Percentiles rank a stretch among this genome's conserved stretches.
Evolutionary conservation across 1,284 basidiomycete species (phyloP).

Genomic region (Apiotrichum domesticum): DNA sequence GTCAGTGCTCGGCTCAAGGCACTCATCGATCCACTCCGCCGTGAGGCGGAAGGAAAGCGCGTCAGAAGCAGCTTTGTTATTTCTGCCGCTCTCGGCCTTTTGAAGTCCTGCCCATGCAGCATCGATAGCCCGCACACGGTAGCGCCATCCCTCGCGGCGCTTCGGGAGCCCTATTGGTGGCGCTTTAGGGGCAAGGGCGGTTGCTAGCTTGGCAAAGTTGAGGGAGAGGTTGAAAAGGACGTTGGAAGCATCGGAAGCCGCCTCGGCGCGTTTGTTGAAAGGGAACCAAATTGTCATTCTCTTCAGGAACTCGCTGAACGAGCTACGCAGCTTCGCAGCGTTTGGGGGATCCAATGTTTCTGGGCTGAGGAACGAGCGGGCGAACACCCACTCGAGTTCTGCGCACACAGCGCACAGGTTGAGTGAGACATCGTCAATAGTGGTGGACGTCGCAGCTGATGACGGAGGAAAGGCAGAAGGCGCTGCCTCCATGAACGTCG

Average conservation of each 20-base stretch:
- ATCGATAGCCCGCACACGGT: constrained; percentile 28
- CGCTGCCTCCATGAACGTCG: constrained; percentile 77
- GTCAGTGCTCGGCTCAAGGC: constrained; percentile 50
- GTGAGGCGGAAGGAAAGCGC: constrained; percentile 26
- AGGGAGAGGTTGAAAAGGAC: constrained; percentile 52
- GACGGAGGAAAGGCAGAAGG: constrained; percentile 67
- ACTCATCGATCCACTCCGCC: constrained; percentile 61
- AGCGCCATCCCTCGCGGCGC: constrained; percentile 22
- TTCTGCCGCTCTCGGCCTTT: constrained; percentile 3
- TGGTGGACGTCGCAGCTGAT: constrained; percentile 6
- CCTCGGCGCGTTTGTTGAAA: constrained; percentile 47
- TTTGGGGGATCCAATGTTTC: not conserved
- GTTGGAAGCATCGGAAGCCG: constrained; percentile 1
- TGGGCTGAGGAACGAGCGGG: constrained; percentile 51
- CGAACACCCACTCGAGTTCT: constrained; percentile 62
- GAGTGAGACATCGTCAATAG: constrained; percentile 50
- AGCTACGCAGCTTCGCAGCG: constrained; percentile 16
- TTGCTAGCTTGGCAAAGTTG: constrained; percentile 50
- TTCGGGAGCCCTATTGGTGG: constrained; percentile 13
- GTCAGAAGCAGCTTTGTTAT: constrained; percentile 9
- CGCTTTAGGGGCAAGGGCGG: constrained; percentile 28
- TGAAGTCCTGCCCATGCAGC: constrained; percentile 21
- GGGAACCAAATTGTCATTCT: constrained; percentile 76
- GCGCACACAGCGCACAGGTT: constrained; percentile 59
- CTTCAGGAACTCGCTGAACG: constrained; percentile 33